Base-by-base conservation (phyloP, 2,329 filamentous ascomycete genomes). In the Fonsecaea nubica region DNA sequence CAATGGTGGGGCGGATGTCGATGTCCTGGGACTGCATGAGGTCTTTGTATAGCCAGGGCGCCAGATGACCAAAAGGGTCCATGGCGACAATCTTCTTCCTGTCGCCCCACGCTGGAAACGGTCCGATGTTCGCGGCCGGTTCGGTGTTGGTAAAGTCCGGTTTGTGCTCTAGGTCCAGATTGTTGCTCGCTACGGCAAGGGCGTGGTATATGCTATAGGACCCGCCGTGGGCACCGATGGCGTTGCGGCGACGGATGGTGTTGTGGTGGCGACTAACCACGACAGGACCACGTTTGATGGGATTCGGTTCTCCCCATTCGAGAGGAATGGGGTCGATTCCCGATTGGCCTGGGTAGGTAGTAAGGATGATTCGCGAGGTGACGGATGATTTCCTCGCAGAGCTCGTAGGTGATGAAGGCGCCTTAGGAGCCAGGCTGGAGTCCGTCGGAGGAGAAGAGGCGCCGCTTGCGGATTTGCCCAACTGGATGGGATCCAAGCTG, bases 181-280 rank as follows among this genome's bases (percentile, higher is more conserved):
- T 91, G 74, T 94, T 93, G 76, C 92, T 95, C 25, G 94, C 94
- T 71, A 98, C 89, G 12, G 94, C 94, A 33, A 98, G 85, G 25
- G 94, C 94, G 76, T 96, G 93, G 81, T 98, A 98, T 71, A 97
- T 94, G 68, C 92, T 93, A 78, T 99, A 98, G 4, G 93, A 97
- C 64, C 95, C 94, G 70, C 95, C 94, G 72, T 91, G 89, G 65
- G 87, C 89, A 74, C 87, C 87, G 75, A 90, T 87, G 54, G 87
- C 86, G 79, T 96, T 96, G 69, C 92, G 89, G 76, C 88, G 87
- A 63, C 92, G 85, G 73, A 96, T 91, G 4, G 92, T 95, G 62
- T 87, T 89, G 35, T 88, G 82, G 67, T 87, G 86, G 73, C 92
- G 86, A 32, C 90, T 95, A 52, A 97, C 94, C 59, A 97, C 90